Evolutionary conservation across 2,329 filamentous ascomycete genomes (phyloP), one percentile per base, ranked within the genome.

Genomic region (Aspergillus sclerotialis): DNA sequence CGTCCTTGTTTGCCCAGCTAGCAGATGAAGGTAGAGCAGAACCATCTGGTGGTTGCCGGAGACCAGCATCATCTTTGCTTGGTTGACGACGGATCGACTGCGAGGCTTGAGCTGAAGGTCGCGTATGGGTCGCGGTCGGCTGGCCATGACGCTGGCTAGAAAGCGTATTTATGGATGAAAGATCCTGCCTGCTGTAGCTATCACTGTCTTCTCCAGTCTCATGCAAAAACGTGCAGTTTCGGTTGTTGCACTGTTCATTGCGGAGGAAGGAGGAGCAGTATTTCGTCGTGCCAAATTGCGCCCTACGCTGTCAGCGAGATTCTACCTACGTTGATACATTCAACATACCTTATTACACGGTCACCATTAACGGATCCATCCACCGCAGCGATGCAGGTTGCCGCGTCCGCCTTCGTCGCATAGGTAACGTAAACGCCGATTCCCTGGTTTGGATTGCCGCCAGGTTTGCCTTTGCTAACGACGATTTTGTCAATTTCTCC

Each of bases 381-480:
- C 4, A 98, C 92, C 24, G 88, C 87, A 36, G 80, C 75, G 43
- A 98, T 98, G 60, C 92, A 98, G 24, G 76, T 79, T 26, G 82
- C 82, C 11, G 92, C 92, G 63, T 96, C 92, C 45, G 87, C 80
- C 57, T 94, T 94, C 44, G 78, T 82, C 48, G 92, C 84, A 58
- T 95, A 98, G 0, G 92, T 98, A n/a, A 98, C 92, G 55, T 98
- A 98, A 32, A 98, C 90, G 30, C 92, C 92, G 4, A 98, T 82
- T 0, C 89, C 93, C 50, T 92, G 84, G 46, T 87, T 84, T 35
- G 72, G 70, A 36, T 75, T 69, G 21, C 72, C 69, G 29, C 72
- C 71, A 43, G 90, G 86, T 61, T 94, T 94, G 26, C 88, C 79
- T 61, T 94, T 95, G 70, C 89, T 96, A 46, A 98, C 94, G 35